These are phyloP conservation scores for Turritis glabra DNA, from an alignment of 345 rosid genomes.

Conservation along the genomic window DNA sequence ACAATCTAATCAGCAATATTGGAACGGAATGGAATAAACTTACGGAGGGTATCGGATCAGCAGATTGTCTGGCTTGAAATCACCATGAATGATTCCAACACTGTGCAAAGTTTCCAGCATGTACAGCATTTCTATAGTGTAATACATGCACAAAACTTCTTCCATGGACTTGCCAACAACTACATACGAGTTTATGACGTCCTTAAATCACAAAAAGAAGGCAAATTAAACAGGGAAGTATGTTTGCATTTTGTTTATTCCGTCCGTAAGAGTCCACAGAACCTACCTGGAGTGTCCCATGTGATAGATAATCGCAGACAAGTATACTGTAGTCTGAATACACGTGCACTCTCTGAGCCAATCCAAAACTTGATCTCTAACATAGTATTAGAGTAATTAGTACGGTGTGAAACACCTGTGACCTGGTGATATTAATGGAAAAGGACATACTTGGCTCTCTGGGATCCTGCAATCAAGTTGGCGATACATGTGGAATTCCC, in stretches of 20 bases:
- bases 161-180: conserved; percentile 84
- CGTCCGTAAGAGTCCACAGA: not conserved
- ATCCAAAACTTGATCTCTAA: conserved; percentile 87
- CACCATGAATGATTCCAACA: conserved; percentile 93
- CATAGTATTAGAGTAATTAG: conserved; percentile 33
- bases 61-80: conserved; percentile 95
- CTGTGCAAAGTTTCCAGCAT: conserved; percentile 87
- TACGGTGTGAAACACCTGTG: conserved; percentile 24
- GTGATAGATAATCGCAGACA: conserved; percentile 70
- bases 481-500: conserved; percentile 97
- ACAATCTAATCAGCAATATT: not conserved
- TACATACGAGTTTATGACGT: conserved; percentile 78
- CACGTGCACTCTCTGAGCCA: conserved; percentile 68
- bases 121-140: conserved; percentile 85
- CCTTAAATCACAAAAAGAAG: conserved; percentile 50
- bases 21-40: not conserved
- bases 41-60: conserved; percentile 80
- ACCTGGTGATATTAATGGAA: conserved; percentile 5
- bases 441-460: conserved; percentile 56
- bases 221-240: not conserved
- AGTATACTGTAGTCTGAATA: conserved; percentile 85
- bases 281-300: conserved; percentile 89
- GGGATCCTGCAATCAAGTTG: conserved; percentile 80
- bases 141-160: conserved; percentile 83
- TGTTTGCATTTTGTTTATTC: not conserved